Conservation (phyloP, 495 filamentous ascomycete species). For the Polyplosphaeria fusca region DNA sequence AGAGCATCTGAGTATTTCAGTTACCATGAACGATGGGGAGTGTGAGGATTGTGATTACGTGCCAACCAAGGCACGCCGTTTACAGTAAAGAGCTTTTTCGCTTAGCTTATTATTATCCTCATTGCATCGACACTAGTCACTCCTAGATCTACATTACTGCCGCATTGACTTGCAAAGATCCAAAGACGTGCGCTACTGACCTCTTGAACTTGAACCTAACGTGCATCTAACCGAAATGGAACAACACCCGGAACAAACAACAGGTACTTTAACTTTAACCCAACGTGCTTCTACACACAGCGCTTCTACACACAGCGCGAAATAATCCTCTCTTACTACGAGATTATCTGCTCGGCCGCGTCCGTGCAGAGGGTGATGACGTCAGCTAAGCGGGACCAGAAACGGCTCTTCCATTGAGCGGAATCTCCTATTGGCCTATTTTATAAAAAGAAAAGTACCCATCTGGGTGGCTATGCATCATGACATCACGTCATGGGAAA, state of each 20-base stretch:
- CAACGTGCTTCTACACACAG: too few relatives aligned
- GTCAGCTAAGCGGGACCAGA: constrained; percentile 7
- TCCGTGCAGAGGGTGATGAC: constrained; percentile 1
- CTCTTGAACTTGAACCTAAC: constrained; percentile 8
- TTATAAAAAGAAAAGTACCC: constrained; percentile 9
- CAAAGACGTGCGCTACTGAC: constrained; percentile 11
- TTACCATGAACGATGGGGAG: constrained; percentile 1
- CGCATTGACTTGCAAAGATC: constrained; percentile 12
- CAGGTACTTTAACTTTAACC: background rate
- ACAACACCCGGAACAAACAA: background rate
- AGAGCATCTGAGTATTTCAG: constrained; percentile 5
- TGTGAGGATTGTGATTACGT: constrained; percentile 9
- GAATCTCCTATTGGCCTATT: constrained; percentile 8
- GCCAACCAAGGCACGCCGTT: background rate
- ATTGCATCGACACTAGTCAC: background rate
- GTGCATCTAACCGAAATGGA: background rate
- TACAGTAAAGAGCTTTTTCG: background rate
- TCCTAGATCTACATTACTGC: constrained; percentile 1
- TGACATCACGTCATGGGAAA: constrained; percentile 1
- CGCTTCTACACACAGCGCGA: background rate
- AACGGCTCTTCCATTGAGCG: constrained; percentile 5
- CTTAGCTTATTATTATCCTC: background rate
- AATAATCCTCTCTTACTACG: background rate
- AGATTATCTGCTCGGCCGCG: background rate
- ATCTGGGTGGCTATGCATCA: constrained; percentile 3